Percentiles rank a stretch among this genome's conserved stretches.
These are phyloP conservation scores for Entophlyctis helioformis DNA, from an alignment of 192 early-diverging fungal genomes.

Conservation along the genomic window DNA sequence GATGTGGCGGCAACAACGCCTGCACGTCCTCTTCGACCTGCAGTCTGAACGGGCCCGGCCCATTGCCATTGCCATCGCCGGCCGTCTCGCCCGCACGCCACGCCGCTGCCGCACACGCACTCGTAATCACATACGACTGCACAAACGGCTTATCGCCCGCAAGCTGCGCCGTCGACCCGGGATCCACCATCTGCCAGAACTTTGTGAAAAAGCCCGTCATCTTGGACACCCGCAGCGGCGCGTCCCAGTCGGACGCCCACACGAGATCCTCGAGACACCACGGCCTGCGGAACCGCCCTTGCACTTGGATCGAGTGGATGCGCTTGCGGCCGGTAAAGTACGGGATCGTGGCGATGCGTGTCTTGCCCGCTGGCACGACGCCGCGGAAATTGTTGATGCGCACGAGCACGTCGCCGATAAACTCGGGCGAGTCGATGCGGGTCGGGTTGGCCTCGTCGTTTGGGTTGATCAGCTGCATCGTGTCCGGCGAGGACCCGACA, in stretches of 20 bases:
- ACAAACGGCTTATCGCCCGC: too few relatives aligned
- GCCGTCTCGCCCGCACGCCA: too few relatives aligned
- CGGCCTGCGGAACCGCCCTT: conserved; percentile 51
- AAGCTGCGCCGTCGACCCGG: too few relatives aligned
- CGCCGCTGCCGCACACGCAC: too few relatives aligned
- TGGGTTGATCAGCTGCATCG: conserved; percentile 14
- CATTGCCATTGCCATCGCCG: too few relatives aligned
- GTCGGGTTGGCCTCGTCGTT: conserved; percentile 53
- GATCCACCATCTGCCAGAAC: too few relatives aligned
- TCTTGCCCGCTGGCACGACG: conserved; percentile 12
- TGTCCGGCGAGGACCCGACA: conserved; percentile 19
- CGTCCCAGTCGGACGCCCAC: conserved; percentile 65
- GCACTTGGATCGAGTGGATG: conserved; percentile 57
- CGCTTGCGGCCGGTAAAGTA: conserved; percentile 46
- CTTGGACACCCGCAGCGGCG: conserved; percentile 39
- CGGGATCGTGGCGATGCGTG: conserved; percentile 6
- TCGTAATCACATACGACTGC: too few relatives aligned
- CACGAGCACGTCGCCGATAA: conserved; percentile 49
- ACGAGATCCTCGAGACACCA: conserved; percentile 45
- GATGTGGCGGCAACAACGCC: too few relatives aligned
- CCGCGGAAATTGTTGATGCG: conserved; percentile 51
- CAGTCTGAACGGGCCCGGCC: too few relatives aligned
- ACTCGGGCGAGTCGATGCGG: conserved; percentile 45
- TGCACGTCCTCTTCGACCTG: too few relatives aligned
- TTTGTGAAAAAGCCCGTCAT: too few relatives aligned